A percentile compares a stretch with the other conserved stretches of the same genome.
These are phyloP conservation scores for Daldinia sp. DNA, from an alignment of 2,329 filamentous ascomycete species.

Conservation along the genomic window DNA sequence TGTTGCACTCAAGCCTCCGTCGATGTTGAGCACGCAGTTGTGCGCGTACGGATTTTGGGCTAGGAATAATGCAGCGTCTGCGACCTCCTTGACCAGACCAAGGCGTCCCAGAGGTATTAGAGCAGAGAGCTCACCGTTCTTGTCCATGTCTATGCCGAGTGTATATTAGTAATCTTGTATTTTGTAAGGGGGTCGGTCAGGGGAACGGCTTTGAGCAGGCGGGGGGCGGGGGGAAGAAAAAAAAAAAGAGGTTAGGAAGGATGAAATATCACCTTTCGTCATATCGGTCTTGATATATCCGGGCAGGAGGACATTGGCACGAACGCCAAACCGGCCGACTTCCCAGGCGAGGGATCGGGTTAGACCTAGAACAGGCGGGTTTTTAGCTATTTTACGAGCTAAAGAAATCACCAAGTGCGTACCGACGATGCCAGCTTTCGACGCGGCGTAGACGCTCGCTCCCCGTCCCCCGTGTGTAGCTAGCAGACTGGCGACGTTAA, in stretches of 20 bases:
- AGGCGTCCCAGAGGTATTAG: constrained; percentile 76
- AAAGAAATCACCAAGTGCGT: constrained; percentile 48
- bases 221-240: constrained; percentile 19
- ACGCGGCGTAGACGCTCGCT: constrained; percentile 79
- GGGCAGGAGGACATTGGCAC: constrained; percentile 84
- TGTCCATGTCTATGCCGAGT: constrained; percentile 48
- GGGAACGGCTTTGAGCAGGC: constrained; percentile 23
- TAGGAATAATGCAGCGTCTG: constrained; percentile 84
- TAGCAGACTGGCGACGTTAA: constrained; percentile 85
- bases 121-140: constrained; percentile 52
- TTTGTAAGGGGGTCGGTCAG: constrained; percentile 30
- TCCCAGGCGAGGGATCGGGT: constrained; percentile 76
- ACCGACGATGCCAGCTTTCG: constrained; percentile 84
- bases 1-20: constrained; percentile 82
- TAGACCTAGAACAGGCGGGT: constrained; percentile 63
- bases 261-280: constrained; percentile 71
- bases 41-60: constrained; percentile 84
- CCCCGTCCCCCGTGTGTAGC: constrained; percentile 77
- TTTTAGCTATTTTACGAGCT: constrained; percentile 29
- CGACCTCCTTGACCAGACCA: constrained; percentile 77
- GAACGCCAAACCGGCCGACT: constrained; percentile 69
- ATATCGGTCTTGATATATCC: constrained; percentile 87
- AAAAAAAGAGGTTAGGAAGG: constrained; percentile 28
- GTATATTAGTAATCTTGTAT: constrained; percentile 55
- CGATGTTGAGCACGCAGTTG: constrained; percentile 87